A percentile compares a stretch with the other conserved stretches of the same genome.
Conservation (phyloP, 2,329 filamentous ascomycete genomes). For the Ophiostoma himal-ulmi region DNA sequence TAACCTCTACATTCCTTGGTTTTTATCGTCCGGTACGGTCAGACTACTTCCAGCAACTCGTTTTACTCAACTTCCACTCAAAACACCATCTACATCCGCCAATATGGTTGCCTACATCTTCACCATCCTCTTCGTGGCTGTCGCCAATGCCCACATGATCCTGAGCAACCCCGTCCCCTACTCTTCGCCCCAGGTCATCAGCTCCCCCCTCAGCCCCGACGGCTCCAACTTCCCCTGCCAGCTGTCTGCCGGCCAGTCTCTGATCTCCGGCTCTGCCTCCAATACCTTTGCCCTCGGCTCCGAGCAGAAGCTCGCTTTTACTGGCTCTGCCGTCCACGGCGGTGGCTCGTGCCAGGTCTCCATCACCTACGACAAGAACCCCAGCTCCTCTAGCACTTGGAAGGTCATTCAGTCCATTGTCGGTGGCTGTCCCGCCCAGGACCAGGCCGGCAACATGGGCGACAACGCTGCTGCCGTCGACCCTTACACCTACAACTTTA, state of each 20-base stretch:
- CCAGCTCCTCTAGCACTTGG: slow-evolving; percentile 64
- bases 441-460: slow-evolving; percentile 52
- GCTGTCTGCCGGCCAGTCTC: slow-evolving; percentile 42
- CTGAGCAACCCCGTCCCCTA: slow-evolving; percentile 66
- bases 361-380: slow-evolving; percentile 69
- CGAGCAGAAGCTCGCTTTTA: slow-evolving; percentile 56
- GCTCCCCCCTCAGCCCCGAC: slow-evolving; percentile 54
- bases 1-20: background rate
- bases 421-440: slow-evolving; percentile 71
- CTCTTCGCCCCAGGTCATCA: slow-evolving; percentile 39
- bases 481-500: slow-evolving; percentile 60
- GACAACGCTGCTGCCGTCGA: slow-evolving; percentile 40
- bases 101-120: slow-evolving; percentile 30
- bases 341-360: slow-evolving; percentile 90
- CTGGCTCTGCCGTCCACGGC: slow-evolving; percentile 72
- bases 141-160: slow-evolving; percentile 68
- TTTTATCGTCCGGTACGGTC: slow-evolving; percentile 39
- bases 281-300: slow-evolving; percentile 63
- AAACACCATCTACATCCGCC: slow-evolving; percentile 13
- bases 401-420: slow-evolving; percentile 86
- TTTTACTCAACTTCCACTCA: background rate
- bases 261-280: slow-evolving; percentile 41
- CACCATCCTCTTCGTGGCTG: slow-evolving; percentile 42
- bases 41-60: background rate
- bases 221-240: slow-evolving; percentile 84